Evolutionary conservation across 2,329 filamentous ascomycete genomes (phyloP).

Genomic region (Talaromyces amestolkiae): DNA sequence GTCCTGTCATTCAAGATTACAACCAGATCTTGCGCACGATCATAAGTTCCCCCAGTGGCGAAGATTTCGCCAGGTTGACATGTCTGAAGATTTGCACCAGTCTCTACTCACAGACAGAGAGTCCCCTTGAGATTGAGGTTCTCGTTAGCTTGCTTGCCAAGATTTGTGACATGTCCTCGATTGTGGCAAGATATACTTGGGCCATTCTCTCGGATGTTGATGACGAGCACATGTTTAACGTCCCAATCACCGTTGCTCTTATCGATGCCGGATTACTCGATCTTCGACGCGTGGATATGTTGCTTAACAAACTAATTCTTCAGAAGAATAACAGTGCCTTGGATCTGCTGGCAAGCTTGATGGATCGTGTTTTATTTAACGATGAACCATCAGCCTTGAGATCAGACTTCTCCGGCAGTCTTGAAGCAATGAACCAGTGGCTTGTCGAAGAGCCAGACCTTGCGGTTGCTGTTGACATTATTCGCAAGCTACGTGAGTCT

Average conservation of each 20-base stretch:
- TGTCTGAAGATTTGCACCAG: conserved; percentile 57
- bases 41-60: conserved; percentile 55
- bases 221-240: conserved; percentile 62
- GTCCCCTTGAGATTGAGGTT: conserved; percentile 61
- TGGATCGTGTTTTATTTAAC: conserved; percentile 75
- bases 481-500: conserved; percentile 60
- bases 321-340: conserved; percentile 70
- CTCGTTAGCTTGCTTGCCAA: conserved; percentile 60
- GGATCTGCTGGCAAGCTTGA: conserved; percentile 73
- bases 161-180: conserved; percentile 60
- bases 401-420: conserved; percentile 79
- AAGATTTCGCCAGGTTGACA: conserved; percentile 55
- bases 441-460: conserved; percentile 69
- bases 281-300: conserved; percentile 64
- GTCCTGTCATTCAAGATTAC: conserved; percentile 57
- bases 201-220: conserved; percentile 51
- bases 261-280: conserved; percentile 61
- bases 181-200: conserved; percentile 54
- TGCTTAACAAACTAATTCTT: conserved; percentile 69
- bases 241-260: conserved; percentile 59
- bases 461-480: conserved; percentile 66
- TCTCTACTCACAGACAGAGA: conserved; percentile 56
- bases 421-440: conserved; percentile 80
- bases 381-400: conserved; percentile 75
- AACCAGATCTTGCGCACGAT: conserved; percentile 56